Evolutionary conservation across 2,329 filamentous ascomycete genomes (phyloP).

Genomic region (Colletotrichum incanum): DNA sequence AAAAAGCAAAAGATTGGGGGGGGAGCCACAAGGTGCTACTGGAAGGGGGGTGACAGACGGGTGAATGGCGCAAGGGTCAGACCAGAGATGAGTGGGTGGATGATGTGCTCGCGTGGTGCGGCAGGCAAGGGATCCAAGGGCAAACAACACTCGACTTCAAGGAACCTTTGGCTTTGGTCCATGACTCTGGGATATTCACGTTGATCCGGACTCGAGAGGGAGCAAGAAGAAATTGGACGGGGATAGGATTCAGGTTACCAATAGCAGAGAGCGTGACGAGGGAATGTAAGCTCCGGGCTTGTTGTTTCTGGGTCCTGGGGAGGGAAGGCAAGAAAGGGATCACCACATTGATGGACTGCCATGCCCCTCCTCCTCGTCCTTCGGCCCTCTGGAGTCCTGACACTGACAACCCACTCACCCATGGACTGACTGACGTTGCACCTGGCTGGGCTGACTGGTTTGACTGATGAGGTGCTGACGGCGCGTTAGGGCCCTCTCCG

Average conservation of each 20-base stretch:
- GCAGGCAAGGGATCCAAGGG: conserved; percentile 38
- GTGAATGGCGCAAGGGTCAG: conserved; percentile 34
- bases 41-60: conserved; percentile 28
- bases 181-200: conserved; percentile 19
- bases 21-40: conserved; percentile 9
- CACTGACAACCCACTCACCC: conserved; percentile 34
- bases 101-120: conserved; percentile 44
- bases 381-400: conserved; percentile 1
- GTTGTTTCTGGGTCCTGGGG: background rate
- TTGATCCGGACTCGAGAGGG: background rate
- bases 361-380: background rate
- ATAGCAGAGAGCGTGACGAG: background rate
- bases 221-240: background rate
- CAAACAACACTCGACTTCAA: conserved; percentile 12
- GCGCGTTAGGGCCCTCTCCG: conserved; percentile 29
- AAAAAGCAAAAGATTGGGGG: conserved; percentile 6
- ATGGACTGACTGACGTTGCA: conserved; percentile 11
- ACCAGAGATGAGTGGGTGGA: conserved; percentile 32
- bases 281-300: conserved; percentile 4
- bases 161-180: conserved; percentile 27
- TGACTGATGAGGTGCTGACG: background rate
- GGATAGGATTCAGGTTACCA: background rate
- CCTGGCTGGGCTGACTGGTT: background rate
- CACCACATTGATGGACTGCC: conserved; percentile 4
- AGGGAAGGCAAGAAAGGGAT: conserved; percentile 1